Evolutionary conservation across 2,329 filamentous ascomycete species (phyloP).

Genomic region (Penicillium hesseltinei): DNA sequence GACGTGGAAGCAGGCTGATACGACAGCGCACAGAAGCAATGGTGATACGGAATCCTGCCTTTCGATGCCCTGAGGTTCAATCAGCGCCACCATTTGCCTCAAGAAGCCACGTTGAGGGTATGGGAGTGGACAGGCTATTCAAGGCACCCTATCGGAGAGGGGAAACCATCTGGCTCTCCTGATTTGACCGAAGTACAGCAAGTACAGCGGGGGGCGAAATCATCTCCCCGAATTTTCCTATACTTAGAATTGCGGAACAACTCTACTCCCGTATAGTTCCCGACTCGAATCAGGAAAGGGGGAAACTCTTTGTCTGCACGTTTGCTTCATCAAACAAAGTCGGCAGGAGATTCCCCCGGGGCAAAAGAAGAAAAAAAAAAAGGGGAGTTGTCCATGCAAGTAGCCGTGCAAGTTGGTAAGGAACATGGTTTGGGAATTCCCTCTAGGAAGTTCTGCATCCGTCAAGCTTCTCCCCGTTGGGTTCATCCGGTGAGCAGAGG

Average conservation of each 20-base stretch:
- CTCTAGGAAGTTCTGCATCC: neutral
- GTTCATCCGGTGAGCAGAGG: neutral
- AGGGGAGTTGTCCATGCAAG: constrained; percentile 19
- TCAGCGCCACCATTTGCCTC: constrained; percentile 21
- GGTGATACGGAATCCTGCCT: constrained; percentile 26
- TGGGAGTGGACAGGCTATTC: constrained; percentile 9
- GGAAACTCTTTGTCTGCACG: constrained; percentile 25
- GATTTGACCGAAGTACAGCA: constrained; percentile 2
- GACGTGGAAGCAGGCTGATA: constrained; percentile 21
- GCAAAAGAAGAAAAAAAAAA: neutral
- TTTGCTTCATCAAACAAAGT: constrained; percentile 28
- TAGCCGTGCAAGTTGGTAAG: constrained; percentile 23
- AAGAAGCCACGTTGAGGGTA: constrained; percentile 25
- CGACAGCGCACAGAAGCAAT: constrained; percentile 23
- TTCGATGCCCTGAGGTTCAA: constrained; percentile 14
- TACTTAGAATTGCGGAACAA: constrained; percentile 4
- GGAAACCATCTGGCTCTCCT: neutral
- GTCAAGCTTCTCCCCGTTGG: neutral
- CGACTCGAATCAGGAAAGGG: neutral
- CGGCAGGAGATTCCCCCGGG: constrained; percentile 18
- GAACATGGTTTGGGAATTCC: constrained; percentile 23
- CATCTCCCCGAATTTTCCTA: constrained; percentile 19
- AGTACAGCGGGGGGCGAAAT: constrained; percentile 10
- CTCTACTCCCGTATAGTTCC: neutral
- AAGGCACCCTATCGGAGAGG: constrained; percentile 24